These are phyloP conservation scores for Zymoseptoria ardabiliae DNA, from an alignment of 2,329 filamentous ascomycete species.

Conservation along the genomic window DNA sequence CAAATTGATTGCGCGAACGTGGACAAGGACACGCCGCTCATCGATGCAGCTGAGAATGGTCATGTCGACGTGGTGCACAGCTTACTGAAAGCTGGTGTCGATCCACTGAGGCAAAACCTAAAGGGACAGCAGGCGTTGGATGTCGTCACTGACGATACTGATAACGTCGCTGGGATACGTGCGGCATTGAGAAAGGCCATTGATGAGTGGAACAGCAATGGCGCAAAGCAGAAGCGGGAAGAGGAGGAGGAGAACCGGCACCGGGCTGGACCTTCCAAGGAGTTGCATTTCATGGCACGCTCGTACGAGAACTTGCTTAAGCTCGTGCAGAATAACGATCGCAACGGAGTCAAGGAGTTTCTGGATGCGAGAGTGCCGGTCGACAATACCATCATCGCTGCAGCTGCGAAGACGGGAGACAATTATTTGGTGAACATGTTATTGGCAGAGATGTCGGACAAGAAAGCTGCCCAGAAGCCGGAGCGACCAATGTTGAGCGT, in stretches of 20 bases:
- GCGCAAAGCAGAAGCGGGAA: constrained; percentile 43
- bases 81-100: constrained; percentile 77
- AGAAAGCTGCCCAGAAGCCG: constrained; percentile 55
- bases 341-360: constrained; percentile 42
- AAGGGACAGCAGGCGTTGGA: constrained; percentile 88
- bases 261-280: constrained; percentile 30
- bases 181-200: constrained; percentile 41
- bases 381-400: constrained; percentile 82
- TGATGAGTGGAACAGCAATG: constrained; percentile 33
- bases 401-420: constrained; percentile 86
- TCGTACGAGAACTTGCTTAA: constrained; percentile 43
- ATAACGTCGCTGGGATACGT: constrained; percentile 65
- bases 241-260: constrained; percentile 41
- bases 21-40: constrained; percentile 78
- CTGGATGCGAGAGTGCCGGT: constrained; percentile 35
- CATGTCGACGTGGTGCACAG: constrained; percentile 83
- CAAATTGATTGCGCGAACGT: constrained; percentile 71
- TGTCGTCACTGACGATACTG: constrained; percentile 70
- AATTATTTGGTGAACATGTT: constrained; percentile 74
- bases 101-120: constrained; percentile 85
- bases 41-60: constrained; percentile 94
- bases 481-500: constrained; percentile 91
- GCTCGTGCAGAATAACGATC: constrained; percentile 43
- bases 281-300: constrained; percentile 44
- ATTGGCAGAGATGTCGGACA: constrained; percentile 51